These are phyloP conservation scores for Maudiozyma serrabonitensis DNA, from an alignment of 805 yeast species.

Conservation along the genomic window DNA sequence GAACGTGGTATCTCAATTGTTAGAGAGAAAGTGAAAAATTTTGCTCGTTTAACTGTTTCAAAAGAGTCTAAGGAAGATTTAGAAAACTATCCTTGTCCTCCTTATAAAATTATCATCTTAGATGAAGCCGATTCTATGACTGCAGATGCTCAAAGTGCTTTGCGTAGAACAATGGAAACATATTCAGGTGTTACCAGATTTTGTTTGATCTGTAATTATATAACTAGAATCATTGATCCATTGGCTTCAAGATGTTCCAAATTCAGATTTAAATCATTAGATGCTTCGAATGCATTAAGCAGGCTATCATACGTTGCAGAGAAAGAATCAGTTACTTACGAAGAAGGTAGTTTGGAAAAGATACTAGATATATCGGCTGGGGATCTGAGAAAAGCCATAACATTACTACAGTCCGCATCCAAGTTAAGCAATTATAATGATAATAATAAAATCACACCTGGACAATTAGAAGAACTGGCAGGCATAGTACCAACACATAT, in stretches of 20 bases:
- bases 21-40: slow-evolving; percentile 73
- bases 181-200: slow-evolving; percentile 86
- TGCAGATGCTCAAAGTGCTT: slow-evolving; percentile 88
- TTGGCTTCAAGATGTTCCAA: slow-evolving; percentile 93
- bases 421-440: slow-evolving; percentile 36
- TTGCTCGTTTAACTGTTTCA: slow-evolving; percentile 78
- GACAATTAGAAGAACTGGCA: slow-evolving; percentile 57
- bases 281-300: slow-evolving; percentile 55
- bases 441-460: slow-evolving; percentile 34
- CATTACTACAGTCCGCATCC: slow-evolving; percentile 77
- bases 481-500: slow-evolving; percentile 55
- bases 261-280: slow-evolving; percentile 78
- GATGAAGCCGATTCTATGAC: slow-evolving; percentile 99
- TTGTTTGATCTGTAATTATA: slow-evolving; percentile 91
- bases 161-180: slow-evolving; percentile 89
- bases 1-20: slow-evolving; percentile 86
- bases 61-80: slow-evolving; percentile 64
- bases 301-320: slow-evolving; percentile 53
- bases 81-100: slow-evolving; percentile 85
- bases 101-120: slow-evolving; percentile 82
- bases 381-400: slow-evolving; percentile 88
- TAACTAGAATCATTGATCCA: slow-evolving; percentile 94
- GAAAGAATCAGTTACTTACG: slow-evolving; percentile 37
- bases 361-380: slow-evolving; percentile 73
- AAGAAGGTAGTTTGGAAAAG: slow-evolving; percentile 46